Conservation (phyloP, 164 flowering plant species). For the Berberis vulgaris region DNA sequence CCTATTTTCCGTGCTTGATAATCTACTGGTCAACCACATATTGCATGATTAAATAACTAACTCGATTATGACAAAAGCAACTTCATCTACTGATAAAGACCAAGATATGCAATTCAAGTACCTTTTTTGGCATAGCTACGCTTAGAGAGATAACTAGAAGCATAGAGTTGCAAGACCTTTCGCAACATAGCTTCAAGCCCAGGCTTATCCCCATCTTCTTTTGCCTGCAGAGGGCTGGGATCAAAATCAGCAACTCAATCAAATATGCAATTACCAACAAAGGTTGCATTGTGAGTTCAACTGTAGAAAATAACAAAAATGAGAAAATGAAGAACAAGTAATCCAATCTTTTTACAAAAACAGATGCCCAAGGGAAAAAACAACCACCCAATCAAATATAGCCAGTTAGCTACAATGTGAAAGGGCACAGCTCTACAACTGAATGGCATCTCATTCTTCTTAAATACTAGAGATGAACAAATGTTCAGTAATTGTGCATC, state of each 20-base stretch:
- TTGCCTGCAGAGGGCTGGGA: conserved; percentile 49
- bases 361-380: no score
- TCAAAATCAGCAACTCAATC: conserved; percentile 10
- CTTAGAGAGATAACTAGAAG: conserved; percentile 68
- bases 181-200: conserved; percentile 93
- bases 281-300: no score
- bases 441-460: no score
- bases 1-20: background rate
- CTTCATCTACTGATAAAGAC: background rate
- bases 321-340: background rate
- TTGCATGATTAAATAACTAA: background rate
- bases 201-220: conserved; percentile 88
- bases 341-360: no score
- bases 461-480: no score
- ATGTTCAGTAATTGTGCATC: no score
- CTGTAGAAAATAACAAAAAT: background rate
- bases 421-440: no score
- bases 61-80: background rate
- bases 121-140: conserved; percentile 93
- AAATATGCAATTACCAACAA: background rate
- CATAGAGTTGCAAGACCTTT: conserved; percentile 88
- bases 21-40: background rate
- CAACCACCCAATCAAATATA: no score
- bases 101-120: conserved; percentile 11
- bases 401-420: no score